Conservation (phyloP, 116 monocot genomes). For the Trichopus zeylanicus region DNA sequence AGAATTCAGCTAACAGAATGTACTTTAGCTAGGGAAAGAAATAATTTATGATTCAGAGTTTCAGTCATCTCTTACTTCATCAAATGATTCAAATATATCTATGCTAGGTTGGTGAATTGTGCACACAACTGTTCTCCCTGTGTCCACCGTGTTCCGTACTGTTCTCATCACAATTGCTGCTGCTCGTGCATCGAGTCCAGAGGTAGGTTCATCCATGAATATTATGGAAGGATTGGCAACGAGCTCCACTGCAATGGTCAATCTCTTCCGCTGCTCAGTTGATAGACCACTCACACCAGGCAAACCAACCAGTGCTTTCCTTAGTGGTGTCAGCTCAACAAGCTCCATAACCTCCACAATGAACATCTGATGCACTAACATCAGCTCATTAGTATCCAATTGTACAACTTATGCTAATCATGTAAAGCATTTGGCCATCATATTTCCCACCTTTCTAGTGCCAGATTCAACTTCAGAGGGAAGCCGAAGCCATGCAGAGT, state of each 20-base stretch:
- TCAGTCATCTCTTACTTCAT: conserved; percentile 20
- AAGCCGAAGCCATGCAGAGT: conserved; percentile 46
- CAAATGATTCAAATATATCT: conserved; percentile 51
- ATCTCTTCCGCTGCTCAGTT: conserved; percentile 49
- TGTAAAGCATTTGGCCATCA: not conserved
- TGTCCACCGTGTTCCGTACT: conserved; percentile 27
- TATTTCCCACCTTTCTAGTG: conserved; percentile 27
- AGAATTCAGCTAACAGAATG: not conserved
- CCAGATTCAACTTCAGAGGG: conserved; percentile 24
- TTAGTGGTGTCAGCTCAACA: conserved; percentile 26
- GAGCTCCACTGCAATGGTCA: conserved; percentile 60
- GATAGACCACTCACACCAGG: conserved; percentile 44
- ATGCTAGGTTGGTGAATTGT: conserved; percentile 52
- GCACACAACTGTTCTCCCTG: conserved; percentile 36
- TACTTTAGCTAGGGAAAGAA: not conserved
- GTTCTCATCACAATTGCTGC: conserved; percentile 69
- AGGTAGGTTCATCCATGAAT: conserved; percentile 65
- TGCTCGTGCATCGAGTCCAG: conserved; percentile 59
- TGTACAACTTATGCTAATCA: not conserved
- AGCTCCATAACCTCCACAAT: conserved; percentile 44
- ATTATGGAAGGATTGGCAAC: conserved; percentile 55
- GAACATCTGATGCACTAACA: conserved; percentile 23
- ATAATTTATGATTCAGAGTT: not conserved
- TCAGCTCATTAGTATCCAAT: not conserved
- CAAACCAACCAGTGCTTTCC: conserved; percentile 34